Evolutionary conservation across 2,329 filamentous ascomycete genomes (phyloP), one percentile per base, ranked within the genome.

Genomic region (Fusarium guadeloupense): DNA sequence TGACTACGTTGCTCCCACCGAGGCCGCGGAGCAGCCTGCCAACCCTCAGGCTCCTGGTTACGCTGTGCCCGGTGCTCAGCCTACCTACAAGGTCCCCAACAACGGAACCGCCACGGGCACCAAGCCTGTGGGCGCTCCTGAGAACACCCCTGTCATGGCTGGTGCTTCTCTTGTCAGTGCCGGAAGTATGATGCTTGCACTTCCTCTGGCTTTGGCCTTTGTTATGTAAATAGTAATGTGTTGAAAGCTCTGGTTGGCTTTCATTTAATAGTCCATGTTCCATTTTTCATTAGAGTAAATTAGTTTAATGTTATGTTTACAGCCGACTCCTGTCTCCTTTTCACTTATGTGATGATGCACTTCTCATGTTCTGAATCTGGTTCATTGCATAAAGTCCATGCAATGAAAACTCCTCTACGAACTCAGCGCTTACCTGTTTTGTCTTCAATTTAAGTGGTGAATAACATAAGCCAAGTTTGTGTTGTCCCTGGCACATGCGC

Each of bases 201-300:
- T 60, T 30, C 57, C 57, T 20, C 28, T 60, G 49, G 57, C 49
- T 26, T 42, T 60, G 28, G 57, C 48, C 30, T 60, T 60, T 43
- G 9, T 55, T 17, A 49, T 60, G 57, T 60, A 60, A 60, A 60
- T 60, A 60, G 30, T 34, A 59, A 59, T 44, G 45, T 59, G 30
- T 20, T 21, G 46, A 12, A 17, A 41, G 54, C 46, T 8, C 19
- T 41, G 54, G 47, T 72, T 54, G 25, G 71, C 45, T 41, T 45
- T 53, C 17, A 35, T 26, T 20, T 53, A 40, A 53, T 59, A 59
- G 46, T 45, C 46, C 45, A 20, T 58, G 56, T 49, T 57, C 13
- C 25, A 57, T 56, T 12, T 23, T 38, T 26, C 30, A 23, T 16
- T n/a, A 42, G 48, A 40, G 41, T 28, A 20, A 19, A 10, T 39